These are phyloP conservation scores for Lipomyces sp. DNA, from an alignment of 805 yeast species.

Conservation along the genomic window DNA sequence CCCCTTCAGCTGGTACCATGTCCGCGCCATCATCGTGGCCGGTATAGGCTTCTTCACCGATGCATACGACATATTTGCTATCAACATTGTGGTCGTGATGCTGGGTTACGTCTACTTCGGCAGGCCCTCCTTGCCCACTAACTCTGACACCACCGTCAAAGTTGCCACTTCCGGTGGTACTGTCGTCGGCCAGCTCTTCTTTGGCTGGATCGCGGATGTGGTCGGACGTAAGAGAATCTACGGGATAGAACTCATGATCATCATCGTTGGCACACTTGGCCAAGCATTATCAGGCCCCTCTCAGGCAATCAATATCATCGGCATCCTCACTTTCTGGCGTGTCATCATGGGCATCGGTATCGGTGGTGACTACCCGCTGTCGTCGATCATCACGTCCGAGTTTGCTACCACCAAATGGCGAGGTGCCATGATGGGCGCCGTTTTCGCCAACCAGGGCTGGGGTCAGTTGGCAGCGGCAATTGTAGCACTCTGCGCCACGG, in stretches of 20 bases:
- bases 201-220: constrained; percentile 80
- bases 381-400: constrained; percentile 91
- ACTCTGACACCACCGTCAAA: constrained; percentile 77
- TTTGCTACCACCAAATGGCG: constrained; percentile 95
- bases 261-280: constrained; percentile 76
- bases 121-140: constrained; percentile 59
- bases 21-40: constrained; percentile 49
- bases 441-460: constrained; percentile 95
- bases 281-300: constrained; percentile 78
- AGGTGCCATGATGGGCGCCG: constrained; percentile 97
- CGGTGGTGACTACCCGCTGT: constrained; percentile 95
- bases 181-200: constrained; percentile 85
- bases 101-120: constrained; percentile 78
- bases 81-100: constrained; percentile 81
- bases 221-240: constrained; percentile 87
- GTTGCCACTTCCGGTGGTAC: constrained; percentile 94
- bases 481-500: constrained; percentile 75
- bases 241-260: constrained; percentile 83
- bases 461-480: constrained; percentile 91
- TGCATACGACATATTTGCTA: constrained; percentile 90
- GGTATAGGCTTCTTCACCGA: constrained; percentile 95
- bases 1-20: constrained; percentile 64
- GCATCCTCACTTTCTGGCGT: constrained; percentile 77
- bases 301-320: constrained; percentile 49
- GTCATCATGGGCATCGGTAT: constrained; percentile 93